phyloP scores from a whole-genome alignment of 352 stramenopile species.

The Globisporangium recalcitrans region DNA sequence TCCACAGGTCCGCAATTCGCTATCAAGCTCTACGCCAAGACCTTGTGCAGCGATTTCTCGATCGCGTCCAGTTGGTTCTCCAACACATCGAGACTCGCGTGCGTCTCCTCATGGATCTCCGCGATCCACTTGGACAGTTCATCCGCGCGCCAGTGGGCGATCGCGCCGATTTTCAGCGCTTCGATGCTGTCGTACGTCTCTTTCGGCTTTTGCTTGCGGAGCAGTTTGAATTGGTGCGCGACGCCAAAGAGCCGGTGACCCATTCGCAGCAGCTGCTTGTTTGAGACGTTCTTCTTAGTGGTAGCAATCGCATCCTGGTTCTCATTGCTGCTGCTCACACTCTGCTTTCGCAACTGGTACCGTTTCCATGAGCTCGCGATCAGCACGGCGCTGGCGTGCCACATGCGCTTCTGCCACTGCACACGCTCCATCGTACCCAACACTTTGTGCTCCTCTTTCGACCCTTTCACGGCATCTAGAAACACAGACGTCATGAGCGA shows the following conservation, averaged over 20 bases:
- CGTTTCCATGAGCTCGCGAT: conserved; percentile 36
- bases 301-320: neutral
- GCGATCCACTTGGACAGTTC: conserved; percentile 1
- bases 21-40: neutral
- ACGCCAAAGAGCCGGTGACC: conserved; percentile 16
- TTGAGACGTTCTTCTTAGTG: neutral
- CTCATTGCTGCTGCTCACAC: neutral
- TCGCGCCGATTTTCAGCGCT: conserved; percentile 12
- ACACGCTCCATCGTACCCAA: conserved; percentile 38
- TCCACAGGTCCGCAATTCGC: neutral
- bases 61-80: conserved; percentile 7
- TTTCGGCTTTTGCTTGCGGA: conserved; percentile 26
- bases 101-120: conserved; percentile 6
- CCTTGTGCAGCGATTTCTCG: neutral
- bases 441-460: conserved; percentile 46
- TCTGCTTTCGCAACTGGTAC: conserved; percentile 7
- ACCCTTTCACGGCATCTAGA: conserved; percentile 52
- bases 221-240: conserved; percentile 27
- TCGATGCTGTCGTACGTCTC: conserved; percentile 15
- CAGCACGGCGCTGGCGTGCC: conserved; percentile 23
- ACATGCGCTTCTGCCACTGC: conserved; percentile 32
- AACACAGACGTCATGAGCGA: conserved; percentile 66
- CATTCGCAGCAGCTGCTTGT: neutral
- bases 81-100: conserved; percentile 1
- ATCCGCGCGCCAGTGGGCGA: neutral